Evolutionary conservation across 257 asterid genomes (phyloP), one percentile per base, ranked within the genome.

Genomic region (Fraxinus excelsior): DNA sequence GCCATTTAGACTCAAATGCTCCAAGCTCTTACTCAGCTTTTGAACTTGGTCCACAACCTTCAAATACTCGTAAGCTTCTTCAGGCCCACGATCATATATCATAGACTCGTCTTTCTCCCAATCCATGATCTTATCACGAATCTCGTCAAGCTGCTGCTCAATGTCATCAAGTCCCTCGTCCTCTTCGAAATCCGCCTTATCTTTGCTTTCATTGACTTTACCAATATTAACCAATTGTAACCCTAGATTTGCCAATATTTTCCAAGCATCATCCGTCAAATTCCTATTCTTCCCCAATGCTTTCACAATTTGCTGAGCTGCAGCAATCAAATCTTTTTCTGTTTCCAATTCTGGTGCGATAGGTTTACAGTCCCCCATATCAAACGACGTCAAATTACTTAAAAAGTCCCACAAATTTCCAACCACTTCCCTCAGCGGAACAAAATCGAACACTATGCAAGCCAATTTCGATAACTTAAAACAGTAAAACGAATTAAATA

Each of bases 31-130:
- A 3, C 73, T 87, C 85, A 91, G 66, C 46, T 85, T 91, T 11
- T 89, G 92, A 78, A 84, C 84, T 73, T 89, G 93, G 35, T 91
- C 94, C 7, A 88, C 97, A 5, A 88, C 87, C 74, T 83, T 91
- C 83, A 95, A 70, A 80, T 91, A 95, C 40, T 89, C 91, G 69
- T 82, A 74, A 21, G 86, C 93, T 77, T 90, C 99, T 29, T 87
- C 92, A 11, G 88, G 87, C 42, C 96, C 95, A 80, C 83, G 87
- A 79, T 95, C 99, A 96, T 94, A 91, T 74, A 93, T 89, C 90
- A 88, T 86, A 18, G 93, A 84, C 78, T 87, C 87, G 12, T 80
- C 88, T 32, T 83, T 87, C 80, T 95, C 98, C 98, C 97, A 90
- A 40, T 69, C 80, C 92, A 89, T 85, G 71, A 95, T 75, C 82